Evolutionary conservation across 306 rosid genomes (phyloP).

Genomic region (Sesbania bispinosa): DNA sequence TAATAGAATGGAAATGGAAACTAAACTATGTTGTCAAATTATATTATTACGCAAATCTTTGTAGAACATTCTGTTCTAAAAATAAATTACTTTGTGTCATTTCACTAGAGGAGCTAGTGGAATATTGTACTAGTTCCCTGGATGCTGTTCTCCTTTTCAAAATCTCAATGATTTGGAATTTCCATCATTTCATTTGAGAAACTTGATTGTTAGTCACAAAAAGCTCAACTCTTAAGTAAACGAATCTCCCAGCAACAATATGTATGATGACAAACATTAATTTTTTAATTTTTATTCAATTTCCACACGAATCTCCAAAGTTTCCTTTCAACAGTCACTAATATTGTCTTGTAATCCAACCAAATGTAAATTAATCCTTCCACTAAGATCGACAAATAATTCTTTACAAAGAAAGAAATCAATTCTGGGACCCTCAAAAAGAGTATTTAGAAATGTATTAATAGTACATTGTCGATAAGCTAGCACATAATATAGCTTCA

Average conservation of each 20-base stretch:
- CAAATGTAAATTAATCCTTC: not conserved
- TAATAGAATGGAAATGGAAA: not conserved
- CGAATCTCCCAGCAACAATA: conserved; percentile 14
- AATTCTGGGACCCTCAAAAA: conserved; percentile 16
- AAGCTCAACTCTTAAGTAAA: too few relatives aligned
- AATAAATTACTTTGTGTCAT: not conserved
- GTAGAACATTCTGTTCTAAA: conserved; percentile 24
- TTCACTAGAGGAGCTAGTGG: not conserved
- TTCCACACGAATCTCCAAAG: not conserved
- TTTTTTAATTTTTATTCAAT: not conserved
- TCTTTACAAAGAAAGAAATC: not conserved
- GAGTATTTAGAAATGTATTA: not conserved
- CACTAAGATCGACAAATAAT: not conserved
- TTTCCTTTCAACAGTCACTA: not conserved
- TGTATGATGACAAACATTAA: too few relatives aligned
- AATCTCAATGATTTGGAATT: conserved; percentile 27
- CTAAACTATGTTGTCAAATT: not conserved
- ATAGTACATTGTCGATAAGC: not conserved
- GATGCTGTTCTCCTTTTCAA: conserved; percentile 20
- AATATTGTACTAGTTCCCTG: conserved; percentile 8
- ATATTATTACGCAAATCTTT: not conserved
- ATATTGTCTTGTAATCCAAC: not conserved
- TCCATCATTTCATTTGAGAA: conserved; percentile 30
- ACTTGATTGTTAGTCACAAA: conserved; percentile 15
- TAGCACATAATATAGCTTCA: not conserved